phyloP scores from a whole-genome alignment of 2,329 filamentous ascomycete species.

The Sarocladiaceae sp. region DNA sequence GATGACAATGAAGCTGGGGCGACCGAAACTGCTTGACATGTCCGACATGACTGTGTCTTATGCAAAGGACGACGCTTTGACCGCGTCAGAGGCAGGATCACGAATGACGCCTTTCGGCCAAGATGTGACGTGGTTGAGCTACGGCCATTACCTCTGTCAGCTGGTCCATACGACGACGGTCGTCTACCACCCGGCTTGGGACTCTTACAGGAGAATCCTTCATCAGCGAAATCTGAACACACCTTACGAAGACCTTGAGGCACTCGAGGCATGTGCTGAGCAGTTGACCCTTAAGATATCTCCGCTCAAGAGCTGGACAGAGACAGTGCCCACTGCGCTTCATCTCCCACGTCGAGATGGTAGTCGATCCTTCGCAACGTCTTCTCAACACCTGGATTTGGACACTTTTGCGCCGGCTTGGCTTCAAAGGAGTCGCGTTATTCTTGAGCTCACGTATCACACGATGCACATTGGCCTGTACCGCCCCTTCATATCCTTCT shows the following conservation, averaged over 20 bases:
- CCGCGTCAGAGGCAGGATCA: constrained; percentile 12
- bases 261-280: constrained; percentile 21
- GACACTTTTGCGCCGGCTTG: constrained; percentile 30
- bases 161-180: constrained; percentile 15
- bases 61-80: constrained; percentile 20
- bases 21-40: constrained; percentile 31
- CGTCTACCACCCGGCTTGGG: constrained; percentile 19
- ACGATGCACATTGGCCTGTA: constrained; percentile 30
- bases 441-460: constrained; percentile 37
- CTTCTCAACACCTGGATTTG: constrained; percentile 23
- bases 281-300: constrained; percentile 20
- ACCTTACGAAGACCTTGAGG: constrained; percentile 18
- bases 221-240: background rate
- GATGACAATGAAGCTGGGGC: constrained; percentile 38
- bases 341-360: constrained; percentile 28
- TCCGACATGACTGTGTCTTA: constrained; percentile 27
- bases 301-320: constrained; percentile 23
- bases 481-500: constrained; percentile 33
- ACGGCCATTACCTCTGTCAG: constrained; percentile 12
- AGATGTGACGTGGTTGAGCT: constrained; percentile 19
- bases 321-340: constrained; percentile 29
- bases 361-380: constrained; percentile 30
- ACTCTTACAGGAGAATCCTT: background rate
- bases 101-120: constrained; percentile 13
- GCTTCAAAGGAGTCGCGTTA: constrained; percentile 34